These are phyloP conservation scores for Podospora australis DNA, from an alignment of 495 filamentous ascomycete genomes.

Conservation along the genomic window DNA sequence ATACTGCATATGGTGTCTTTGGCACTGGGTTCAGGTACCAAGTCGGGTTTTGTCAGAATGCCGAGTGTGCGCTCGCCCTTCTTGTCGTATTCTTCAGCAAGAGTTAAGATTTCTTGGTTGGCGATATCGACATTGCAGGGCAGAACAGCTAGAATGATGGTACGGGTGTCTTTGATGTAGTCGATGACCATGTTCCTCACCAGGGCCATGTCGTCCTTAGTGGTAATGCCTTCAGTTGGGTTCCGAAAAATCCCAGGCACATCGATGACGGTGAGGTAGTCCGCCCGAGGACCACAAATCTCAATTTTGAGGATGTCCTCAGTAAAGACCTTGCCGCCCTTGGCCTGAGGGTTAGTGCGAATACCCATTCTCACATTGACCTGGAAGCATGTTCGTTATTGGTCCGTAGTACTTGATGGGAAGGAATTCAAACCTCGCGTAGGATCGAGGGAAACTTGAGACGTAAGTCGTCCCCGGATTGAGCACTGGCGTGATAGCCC, in stretches of 20 bases:
- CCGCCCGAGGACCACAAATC: constrained; percentile 46
- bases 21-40: constrained; percentile 43
- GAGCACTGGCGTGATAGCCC: constrained; percentile 7
- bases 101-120: constrained; percentile 52
- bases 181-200: constrained; percentile 48
- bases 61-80: constrained; percentile 47
- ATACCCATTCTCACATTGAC: constrained; percentile 35
- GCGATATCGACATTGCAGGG: constrained; percentile 54
- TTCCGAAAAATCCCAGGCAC: constrained; percentile 59
- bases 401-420: too few relatives aligned
- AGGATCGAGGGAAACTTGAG: constrained; percentile 19
- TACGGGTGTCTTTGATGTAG: constrained; percentile 40
- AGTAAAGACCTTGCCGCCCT: constrained; percentile 32
- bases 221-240: constrained; percentile 41
- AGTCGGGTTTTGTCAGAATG: constrained; percentile 55
- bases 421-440: constrained; percentile 16
- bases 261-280: constrained; percentile 57
- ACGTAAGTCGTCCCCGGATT: constrained; percentile 11
- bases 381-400: too few relatives aligned
- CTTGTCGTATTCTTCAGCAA: constrained; percentile 45
- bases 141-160: constrained; percentile 52
- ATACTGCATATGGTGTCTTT: constrained; percentile 37
- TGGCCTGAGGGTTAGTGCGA: constrained; percentile 7
- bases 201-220: constrained; percentile 40
- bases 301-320: constrained; percentile 51